These are phyloP conservation scores for Tetracladium maxilliforme DNA, from an alignment of 2,329 filamentous ascomycete species.

Conservation along the genomic window DNA sequence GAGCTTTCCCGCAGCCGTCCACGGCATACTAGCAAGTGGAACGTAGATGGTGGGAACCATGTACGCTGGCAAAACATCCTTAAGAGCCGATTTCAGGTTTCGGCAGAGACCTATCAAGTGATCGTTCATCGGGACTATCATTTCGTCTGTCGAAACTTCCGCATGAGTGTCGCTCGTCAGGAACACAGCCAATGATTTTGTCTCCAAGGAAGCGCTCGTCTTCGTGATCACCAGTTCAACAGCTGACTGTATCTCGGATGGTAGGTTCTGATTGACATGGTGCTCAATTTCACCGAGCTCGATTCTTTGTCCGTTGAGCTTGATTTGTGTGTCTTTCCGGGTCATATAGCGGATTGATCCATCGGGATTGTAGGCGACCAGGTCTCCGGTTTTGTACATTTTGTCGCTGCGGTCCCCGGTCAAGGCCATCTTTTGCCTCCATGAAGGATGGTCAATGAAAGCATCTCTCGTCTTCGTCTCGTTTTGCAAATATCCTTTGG, in stretches of 20 bases:
- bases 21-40: conserved; percentile 11
- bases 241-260: conserved; percentile 22
- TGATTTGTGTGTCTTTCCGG: conserved; percentile 30
- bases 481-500: conserved; percentile 22
- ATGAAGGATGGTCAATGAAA: conserved; percentile 18
- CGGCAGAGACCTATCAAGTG: conserved; percentile 13
- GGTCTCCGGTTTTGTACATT: conserved; percentile 17
- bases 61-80: conserved; percentile 17
- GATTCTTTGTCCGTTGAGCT: conserved; percentile 29
- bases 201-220: conserved; percentile 24
- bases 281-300: conserved; percentile 29
- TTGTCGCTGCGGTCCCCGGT: conserved; percentile 14
- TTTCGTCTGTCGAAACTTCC: background rate
- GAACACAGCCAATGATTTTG: conserved; percentile 3
- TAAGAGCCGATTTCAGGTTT: conserved; percentile 17
- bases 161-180: background rate
- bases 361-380: conserved; percentile 12
- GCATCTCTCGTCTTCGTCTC: conserved; percentile 15
- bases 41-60: conserved; percentile 20
- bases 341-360: conserved; percentile 18
- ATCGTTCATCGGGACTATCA: conserved; percentile 10
- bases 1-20: conserved; percentile 13
- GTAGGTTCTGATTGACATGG: conserved; percentile 14
- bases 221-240: conserved; percentile 29
- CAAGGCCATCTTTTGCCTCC: conserved; percentile 3